These are phyloP conservation scores for Penicillium psychrosexuale DNA, from an alignment of 2,329 filamentous ascomycete genomes.

Conservation along the genomic window DNA sequence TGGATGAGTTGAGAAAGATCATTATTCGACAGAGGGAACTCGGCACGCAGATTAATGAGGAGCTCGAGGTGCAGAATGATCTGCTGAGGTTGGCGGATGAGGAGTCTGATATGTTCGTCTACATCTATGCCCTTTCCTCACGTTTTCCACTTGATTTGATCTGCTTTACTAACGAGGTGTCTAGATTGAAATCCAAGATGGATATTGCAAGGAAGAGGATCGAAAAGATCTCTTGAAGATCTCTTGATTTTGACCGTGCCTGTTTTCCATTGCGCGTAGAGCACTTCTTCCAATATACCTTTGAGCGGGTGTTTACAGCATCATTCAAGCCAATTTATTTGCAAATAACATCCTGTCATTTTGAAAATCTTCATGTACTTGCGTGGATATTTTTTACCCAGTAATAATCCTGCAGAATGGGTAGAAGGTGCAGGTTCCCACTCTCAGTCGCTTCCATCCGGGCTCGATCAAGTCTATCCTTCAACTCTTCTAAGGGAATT, in stretches of 20 bases:
- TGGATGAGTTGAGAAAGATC: constrained; percentile 58
- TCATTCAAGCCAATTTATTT: neutral
- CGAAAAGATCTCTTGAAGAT: constrained; percentile 50
- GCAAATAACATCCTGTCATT: neutral
- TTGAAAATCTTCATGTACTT: neutral
- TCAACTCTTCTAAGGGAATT: neutral
- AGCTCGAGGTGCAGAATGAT: constrained; percentile 60
- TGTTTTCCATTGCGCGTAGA: neutral
- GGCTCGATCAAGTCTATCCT: neutral
- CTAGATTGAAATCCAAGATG: constrained; percentile 45
- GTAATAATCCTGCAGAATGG: neutral
- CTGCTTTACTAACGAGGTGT: constrained; percentile 15
- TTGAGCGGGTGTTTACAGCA: neutral
- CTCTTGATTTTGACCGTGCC: constrained; percentile 28
- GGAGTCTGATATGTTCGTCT: constrained; percentile 51
- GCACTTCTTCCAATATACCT: neutral
- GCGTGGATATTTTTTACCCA: neutral
- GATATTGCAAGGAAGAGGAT: constrained; percentile 49
- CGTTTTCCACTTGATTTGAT: neutral
- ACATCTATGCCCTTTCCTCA: constrained; percentile 4
- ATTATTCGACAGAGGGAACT: constrained; percentile 60
- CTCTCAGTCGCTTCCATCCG: neutral
- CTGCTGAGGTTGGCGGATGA: constrained; percentile 58
- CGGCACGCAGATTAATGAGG: constrained; percentile 61
- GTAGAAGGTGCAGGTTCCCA: neutral